Evolutionary conservation across 1,139 yeast genomes (phyloP), one percentile per base, ranked within the genome.

Genomic region (Blastobotrys capitulatus): DNA sequence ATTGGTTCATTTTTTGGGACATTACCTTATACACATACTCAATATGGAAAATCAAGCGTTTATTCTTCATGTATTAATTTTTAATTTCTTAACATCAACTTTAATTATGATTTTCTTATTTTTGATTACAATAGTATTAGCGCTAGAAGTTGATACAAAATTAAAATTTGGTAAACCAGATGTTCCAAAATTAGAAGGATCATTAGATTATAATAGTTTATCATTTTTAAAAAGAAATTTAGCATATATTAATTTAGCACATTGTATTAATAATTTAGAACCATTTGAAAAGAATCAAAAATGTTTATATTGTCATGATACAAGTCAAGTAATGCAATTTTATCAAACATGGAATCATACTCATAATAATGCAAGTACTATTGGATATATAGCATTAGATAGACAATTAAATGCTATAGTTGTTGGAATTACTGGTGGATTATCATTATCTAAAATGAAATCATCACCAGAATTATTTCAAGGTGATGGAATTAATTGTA

Each of bases 31-130:
- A 34, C 36, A 15, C 48, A 46, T 31, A 43, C 48, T 25, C 44
- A 36, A 20, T 46, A 46, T 31, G 48, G 48, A 19, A 7, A 18
- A 36, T 39, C 44, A 10, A 44, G 48, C 27, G 48, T 46, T 15
- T 46, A 46, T 19, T 15, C 35, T 12, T 22, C 44, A 13, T 46
- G 48, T 16, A 34, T 46, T 5, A 42, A 44, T 20, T 16, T 44
- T 13, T 44, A 35, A 35, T n/a, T n/a, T n/a, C n/a, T n/a, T n/a
- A n/a, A n/a, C n/a, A 29, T 12, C 25, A 22, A 22, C 7, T 22
- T 5, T 22, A 5, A 22, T 22, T 22, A 36, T 36, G 6, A 12
- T 5, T 5, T 18, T 36, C 4, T 5, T 36, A 18, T 5, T 36
- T n/a, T 20, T 37, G 18, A 16, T 37, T 18, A 37, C 12, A 3